phyloP scores from a whole-genome alignment of 75 land plant genomes.

The Pinus albicaulis region DNA sequence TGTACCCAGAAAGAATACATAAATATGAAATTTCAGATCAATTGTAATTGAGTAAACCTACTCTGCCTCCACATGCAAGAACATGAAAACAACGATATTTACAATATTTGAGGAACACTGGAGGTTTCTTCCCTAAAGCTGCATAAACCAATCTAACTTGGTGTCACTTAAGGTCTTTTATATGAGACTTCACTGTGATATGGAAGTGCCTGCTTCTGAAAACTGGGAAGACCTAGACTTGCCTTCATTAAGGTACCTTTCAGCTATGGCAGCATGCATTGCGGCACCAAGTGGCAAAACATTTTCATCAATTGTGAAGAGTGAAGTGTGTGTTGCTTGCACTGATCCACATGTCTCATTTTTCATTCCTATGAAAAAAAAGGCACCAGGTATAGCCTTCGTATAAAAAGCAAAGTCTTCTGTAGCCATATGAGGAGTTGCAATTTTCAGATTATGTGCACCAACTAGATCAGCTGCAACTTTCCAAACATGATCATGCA shows the following conservation, averaged over 20 bases:
- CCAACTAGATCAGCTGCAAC: constrained; percentile 74
- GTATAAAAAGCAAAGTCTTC: constrained; percentile 79
- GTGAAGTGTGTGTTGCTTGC: constrained; percentile 43
- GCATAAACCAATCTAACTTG: too few relatives aligned
- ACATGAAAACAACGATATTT: too few relatives aligned
- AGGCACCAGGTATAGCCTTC: constrained; percentile 60
- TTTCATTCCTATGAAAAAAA: constrained; percentile 55
- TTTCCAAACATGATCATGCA: constrained; percentile 41
- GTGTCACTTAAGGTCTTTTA: too few relatives aligned
- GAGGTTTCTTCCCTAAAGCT: too few relatives aligned
- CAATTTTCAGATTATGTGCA: constrained; percentile 17
- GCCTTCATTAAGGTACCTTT: constrained; percentile 43
- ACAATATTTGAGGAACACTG: too few relatives aligned
- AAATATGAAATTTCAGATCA: too few relatives aligned
- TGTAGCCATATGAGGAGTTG: constrained; percentile 60
- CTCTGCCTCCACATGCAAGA: too few relatives aligned
- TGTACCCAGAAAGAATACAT: too few relatives aligned
- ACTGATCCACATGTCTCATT: constrained; percentile 33
- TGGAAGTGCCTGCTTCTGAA: too few relatives aligned
- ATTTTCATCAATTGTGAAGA: constrained; percentile 57
- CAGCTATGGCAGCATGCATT: constrained; percentile 69
- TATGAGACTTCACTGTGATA: too few relatives aligned
- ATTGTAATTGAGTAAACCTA: too few relatives aligned
- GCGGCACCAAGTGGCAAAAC: constrained; percentile 78
- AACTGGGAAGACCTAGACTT: background rate